These are phyloP conservation scores for Rusavskia elegans DNA, from an alignment of 495 filamentous ascomycete genomes.

Conservation along the genomic window DNA sequence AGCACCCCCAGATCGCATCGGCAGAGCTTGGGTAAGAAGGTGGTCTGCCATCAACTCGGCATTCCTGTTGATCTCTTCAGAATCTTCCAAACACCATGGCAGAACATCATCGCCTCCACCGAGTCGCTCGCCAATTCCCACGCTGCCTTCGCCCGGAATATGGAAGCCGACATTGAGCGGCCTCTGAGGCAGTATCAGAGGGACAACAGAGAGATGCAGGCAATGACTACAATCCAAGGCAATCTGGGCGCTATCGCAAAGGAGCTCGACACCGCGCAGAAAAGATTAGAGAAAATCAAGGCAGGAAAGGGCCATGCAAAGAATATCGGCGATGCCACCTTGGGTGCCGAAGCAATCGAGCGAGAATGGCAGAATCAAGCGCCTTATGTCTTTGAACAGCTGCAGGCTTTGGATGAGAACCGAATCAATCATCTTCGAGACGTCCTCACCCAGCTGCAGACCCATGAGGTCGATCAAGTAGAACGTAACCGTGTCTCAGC, in stretches of 20 bases:
- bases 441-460: constrained; percentile 80
- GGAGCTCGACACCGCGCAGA: constrained; percentile 69
- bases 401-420: constrained; percentile 82
- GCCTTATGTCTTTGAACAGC: constrained; percentile 86
- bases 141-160: constrained; percentile 61
- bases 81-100: constrained; percentile 84
- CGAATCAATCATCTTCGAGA: constrained; percentile 85
- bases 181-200: constrained; percentile 59
- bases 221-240: constrained; percentile 65
- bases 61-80: constrained; percentile 27
- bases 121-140: constrained; percentile 74
- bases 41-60: constrained; percentile 2
- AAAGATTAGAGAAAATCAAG: constrained; percentile 79
- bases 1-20: constrained; percentile 52
- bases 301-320: constrained; percentile 63
- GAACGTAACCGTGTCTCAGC: constrained; percentile 60
- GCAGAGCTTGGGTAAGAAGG: constrained; percentile 66
- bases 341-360: constrained; percentile 58
- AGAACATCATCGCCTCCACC: constrained; percentile 68
- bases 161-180: constrained; percentile 82
- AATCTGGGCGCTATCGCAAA: constrained; percentile 71
- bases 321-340: constrained; percentile 61
- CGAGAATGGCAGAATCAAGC: constrained; percentile 92
- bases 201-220: constrained; percentile 68
- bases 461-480: constrained; percentile 79